Conservation (phyloP, 1,284 basidiomycete species). For the Ustilago xerochloae region DNA sequence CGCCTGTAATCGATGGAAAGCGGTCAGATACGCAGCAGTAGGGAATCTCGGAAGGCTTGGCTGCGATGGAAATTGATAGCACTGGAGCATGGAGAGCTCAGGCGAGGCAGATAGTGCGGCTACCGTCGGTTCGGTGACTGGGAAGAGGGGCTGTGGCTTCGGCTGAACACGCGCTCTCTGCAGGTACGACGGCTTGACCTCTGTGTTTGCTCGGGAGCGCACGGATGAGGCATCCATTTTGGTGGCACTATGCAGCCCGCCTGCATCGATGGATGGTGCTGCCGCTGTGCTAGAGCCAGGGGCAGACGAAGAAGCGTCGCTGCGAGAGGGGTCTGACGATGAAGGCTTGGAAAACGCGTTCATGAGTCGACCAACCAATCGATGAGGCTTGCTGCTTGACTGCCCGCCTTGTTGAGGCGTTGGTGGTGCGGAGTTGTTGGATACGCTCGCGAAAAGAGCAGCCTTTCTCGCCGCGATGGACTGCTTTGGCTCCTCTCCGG, state of each 20-base stretch:
- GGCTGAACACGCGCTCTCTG: slow-evolving; percentile 7
- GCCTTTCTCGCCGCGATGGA: slow-evolving; percentile 40
- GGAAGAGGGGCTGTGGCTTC: slow-evolving; percentile 28
- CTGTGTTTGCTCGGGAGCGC: slow-evolving; percentile 6
- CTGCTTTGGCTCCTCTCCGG: slow-evolving; percentile 34
- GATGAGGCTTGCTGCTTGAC: slow-evolving; percentile 19
- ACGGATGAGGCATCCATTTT: background rate
- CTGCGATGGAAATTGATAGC: slow-evolving; percentile 29
- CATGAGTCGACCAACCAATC: slow-evolving; percentile 40
- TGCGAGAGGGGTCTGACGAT: slow-evolving; percentile 12
- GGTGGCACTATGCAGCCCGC: background rate
- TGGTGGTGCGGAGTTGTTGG: slow-evolving; percentile 25
- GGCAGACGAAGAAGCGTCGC: background rate
- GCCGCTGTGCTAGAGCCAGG: slow-evolving; percentile 1
- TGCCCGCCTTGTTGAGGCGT: slow-evolving; percentile 18
- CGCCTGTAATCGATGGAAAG: slow-evolving; percentile 41
- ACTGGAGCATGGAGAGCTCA: slow-evolving; percentile 45
- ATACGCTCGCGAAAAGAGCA: slow-evolving; percentile 22
- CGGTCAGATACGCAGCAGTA: slow-evolving; percentile 28
- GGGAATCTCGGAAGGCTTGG: background rate
- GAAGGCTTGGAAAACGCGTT: slow-evolving; percentile 34
- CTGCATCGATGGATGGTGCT: background rate
- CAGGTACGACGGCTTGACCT: slow-evolving; percentile 10
- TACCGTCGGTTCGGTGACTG: slow-evolving; percentile 6
- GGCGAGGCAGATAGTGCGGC: slow-evolving; percentile 48